Base-by-base conservation (phyloP, 352 stramenopile genomes). In the Phytophthora hibernalis region DNA sequence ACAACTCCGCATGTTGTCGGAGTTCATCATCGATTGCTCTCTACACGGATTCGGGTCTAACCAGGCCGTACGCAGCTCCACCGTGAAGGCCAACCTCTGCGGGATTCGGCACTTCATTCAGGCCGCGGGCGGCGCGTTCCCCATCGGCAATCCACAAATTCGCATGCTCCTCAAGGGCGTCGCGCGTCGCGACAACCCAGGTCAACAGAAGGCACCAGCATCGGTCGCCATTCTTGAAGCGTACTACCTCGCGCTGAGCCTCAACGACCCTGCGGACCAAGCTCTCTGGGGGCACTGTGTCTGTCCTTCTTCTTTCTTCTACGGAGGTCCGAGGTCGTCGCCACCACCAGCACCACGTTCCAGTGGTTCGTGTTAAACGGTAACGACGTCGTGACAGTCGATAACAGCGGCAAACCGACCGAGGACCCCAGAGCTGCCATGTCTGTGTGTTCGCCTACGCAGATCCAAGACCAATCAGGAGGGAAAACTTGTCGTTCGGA, bases 301-400 rank as follows among this genome's bases (percentile, higher is more conserved):
- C 37, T 65, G 48, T 26, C 18, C 20, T 67, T 52, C 50, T 67
- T 54, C 40, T 67, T 61, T 12, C 22, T 67, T 0, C 42, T 67
- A 8, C 40, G 50, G 0, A 42, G 37, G 0, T 55, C 49, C 1
- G 49, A 67, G 30, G 51, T 61, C 6, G 49, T 22, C 1, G 48
- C 35, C 3, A 20, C 11, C 1, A 37, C 7, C 15, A 15, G 16
- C 0, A 44, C 10, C 7, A 37, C 4, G 8, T 35, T 67, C 3
- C 11, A 22, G 1, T 51, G 59, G 42, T 61, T 60, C 8, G 40
- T 31, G 12, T 12, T 66, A 1, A 66, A 59, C 8, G 28, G 8
- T 31, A 31, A n/a, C n/a, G n/a, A n/a, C n/a, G n/a, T n/a, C n/a
- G n/a, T n/a, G n/a, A n/a, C n/a, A n/a, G n/a, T n/a, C n/a, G n/a